Percentiles rank a stretch among this genome's conserved stretches.
These are phyloP conservation scores for Colletotrichum noveboracense DNA, from an alignment of 2,329 filamentous ascomycete species.

Conservation along the genomic window DNA sequence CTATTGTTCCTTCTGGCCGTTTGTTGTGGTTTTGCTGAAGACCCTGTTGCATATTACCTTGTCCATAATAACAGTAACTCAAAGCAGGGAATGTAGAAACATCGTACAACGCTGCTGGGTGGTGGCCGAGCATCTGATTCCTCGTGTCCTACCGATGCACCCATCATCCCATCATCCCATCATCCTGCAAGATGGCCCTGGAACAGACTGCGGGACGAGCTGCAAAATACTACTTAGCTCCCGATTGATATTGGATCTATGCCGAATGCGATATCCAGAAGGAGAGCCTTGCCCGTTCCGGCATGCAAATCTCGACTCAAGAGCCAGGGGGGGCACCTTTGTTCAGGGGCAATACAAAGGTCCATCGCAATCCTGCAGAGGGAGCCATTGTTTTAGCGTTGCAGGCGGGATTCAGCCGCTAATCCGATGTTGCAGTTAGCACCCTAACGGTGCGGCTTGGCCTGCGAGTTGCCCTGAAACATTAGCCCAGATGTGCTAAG, in stretches of 20 bases:
- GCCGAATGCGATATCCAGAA: not conserved
- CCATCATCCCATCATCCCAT: constrained; percentile 4
- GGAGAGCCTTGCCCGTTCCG: not conserved
- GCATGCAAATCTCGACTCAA: not conserved
- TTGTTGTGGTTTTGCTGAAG: not conserved
- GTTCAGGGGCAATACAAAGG: constrained; percentile 6
- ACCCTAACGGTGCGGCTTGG: not conserved
- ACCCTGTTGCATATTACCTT: not conserved
- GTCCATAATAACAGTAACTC: not conserved
- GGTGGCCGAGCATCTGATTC: not conserved
- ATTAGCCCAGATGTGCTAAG: not conserved
- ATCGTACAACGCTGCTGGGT: not conserved
- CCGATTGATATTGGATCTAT: not conserved
- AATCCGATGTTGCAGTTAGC: not conserved
- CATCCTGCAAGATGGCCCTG: not conserved
- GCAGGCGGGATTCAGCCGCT: not conserved
- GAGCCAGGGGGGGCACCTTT: not conserved
- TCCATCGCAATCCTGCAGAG: not conserved
- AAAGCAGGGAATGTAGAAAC: not conserved
- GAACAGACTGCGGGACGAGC: not conserved
- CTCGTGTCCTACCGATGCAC: not conserved
- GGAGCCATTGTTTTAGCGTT: not conserved
- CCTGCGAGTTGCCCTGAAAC: constrained; percentile 2
- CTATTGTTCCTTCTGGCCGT: not conserved
- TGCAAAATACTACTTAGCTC: not conserved